Evolutionary conservation across 371 early-diverging fungal genomes (phyloP).

Genomic region (Syncephalastrum monosporum): DNA sequence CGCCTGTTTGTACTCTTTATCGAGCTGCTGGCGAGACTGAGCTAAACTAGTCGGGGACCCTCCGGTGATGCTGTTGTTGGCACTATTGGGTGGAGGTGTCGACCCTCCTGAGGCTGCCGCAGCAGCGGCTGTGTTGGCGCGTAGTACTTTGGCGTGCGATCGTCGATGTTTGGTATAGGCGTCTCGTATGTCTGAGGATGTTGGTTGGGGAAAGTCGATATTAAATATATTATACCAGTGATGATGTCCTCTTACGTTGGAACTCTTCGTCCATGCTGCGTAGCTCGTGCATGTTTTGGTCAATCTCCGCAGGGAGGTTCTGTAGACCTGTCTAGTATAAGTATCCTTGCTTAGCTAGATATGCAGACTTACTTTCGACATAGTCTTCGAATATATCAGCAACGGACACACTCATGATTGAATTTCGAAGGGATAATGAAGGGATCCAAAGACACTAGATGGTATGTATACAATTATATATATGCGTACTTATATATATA

Average conservation of each 20-base stretch:
- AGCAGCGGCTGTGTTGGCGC: constrained; percentile 6
- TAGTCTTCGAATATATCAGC: constrained; percentile 54
- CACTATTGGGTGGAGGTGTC: not conserved
- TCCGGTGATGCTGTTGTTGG: constrained; percentile 5
- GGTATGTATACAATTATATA: no score
- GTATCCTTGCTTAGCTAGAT: not conserved
- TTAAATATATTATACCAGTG: not conserved
- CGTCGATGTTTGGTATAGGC: constrained; percentile 31
- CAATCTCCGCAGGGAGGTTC: constrained; percentile 51
- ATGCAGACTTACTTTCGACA: constrained; percentile 42
- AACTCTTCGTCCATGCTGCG: constrained; percentile 57
- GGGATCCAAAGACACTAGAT: no score
- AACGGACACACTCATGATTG: constrained; percentile 40
- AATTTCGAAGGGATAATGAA: no score
- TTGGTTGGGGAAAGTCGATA: not conserved
- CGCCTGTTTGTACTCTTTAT: constrained; percentile 45
- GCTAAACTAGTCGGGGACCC: constrained; percentile 19
- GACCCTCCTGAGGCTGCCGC: not conserved
- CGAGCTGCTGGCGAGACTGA: constrained; percentile 30
- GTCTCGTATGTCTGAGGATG: constrained; percentile 18
- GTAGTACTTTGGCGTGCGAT: constrained; percentile 20
- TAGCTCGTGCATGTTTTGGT: constrained; percentile 54
- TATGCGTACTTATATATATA: no score
- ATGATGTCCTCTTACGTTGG: constrained; percentile 35
- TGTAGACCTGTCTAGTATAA: constrained; percentile 23